Evolutionary conservation across 805 yeast species (phyloP).

Genomic region (Yarrowia keelungensis): DNA sequence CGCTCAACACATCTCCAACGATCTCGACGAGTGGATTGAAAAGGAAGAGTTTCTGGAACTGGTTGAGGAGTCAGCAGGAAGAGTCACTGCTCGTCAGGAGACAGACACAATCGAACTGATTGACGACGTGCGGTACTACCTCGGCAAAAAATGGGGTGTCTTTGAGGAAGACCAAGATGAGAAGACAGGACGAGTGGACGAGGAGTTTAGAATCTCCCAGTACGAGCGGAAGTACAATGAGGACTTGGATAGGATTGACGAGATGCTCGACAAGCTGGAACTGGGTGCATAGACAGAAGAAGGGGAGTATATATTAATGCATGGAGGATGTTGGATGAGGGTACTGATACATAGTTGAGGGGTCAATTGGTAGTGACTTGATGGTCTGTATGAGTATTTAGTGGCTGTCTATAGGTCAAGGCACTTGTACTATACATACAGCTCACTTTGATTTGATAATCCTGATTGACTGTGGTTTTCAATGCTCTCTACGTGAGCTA

Average conservation of each 20-base stretch:
- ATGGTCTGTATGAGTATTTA: no score
- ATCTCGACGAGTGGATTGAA: slow-evolving; percentile 53
- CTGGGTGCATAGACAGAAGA: background rate
- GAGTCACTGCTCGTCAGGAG: slow-evolving; percentile 68
- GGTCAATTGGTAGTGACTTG: no score
- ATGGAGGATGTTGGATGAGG: background rate
- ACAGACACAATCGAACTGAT: slow-evolving; percentile 81
- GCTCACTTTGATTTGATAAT: no score
- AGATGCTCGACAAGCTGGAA: slow-evolving; percentile 12
- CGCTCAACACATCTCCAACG: slow-evolving; percentile 63
- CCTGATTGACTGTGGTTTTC: no score
- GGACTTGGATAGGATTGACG: slow-evolving; percentile 55
- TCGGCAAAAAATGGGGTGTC: slow-evolving; percentile 53
- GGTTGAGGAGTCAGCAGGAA: slow-evolving; percentile 57
- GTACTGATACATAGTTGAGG: no score
- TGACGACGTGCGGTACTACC: slow-evolving; percentile 75
- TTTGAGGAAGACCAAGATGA: slow-evolving; percentile 42
- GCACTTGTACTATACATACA: no score
- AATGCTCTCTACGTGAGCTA: no score
- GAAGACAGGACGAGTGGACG: slow-evolving; percentile 40
- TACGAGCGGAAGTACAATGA: slow-evolving; percentile 50
- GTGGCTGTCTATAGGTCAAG: no score
- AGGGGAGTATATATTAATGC: background rate
- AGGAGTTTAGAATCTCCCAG: slow-evolving; percentile 45
- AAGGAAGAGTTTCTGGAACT: slow-evolving; percentile 54